These are phyloP conservation scores for Croton setiger DNA, from an alignment of 441 rosid species.

Conservation along the genomic window DNA sequence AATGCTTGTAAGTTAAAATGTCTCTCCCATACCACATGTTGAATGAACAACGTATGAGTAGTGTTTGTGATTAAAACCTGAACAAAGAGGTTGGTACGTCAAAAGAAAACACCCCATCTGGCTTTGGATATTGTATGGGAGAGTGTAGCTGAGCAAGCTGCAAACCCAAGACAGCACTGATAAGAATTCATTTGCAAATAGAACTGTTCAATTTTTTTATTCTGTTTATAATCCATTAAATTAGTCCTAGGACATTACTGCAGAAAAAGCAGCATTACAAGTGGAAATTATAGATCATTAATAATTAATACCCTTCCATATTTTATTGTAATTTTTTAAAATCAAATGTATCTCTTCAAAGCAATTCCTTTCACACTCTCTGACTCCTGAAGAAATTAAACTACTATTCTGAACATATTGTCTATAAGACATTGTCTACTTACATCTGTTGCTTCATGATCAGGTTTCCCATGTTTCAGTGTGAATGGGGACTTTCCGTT, in stretches of 20 bases:
- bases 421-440: conserved; percentile 18
- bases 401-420: not conserved
- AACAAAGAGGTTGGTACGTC: conserved; percentile 89
- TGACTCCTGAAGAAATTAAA: not conserved
- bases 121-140: conserved; percentile 76
- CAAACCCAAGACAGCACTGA: conserved; percentile 17
- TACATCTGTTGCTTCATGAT: conserved; percentile 85
- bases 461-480: conserved; percentile 88
- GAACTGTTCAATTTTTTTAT: not conserved
- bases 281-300: not conserved
- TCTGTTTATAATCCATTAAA: not conserved
- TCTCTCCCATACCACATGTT: not conserved
- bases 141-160: conserved; percentile 68
- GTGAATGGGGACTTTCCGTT: conserved; percentile 78
- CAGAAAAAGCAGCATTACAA: not conserved
- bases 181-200: conserved; percentile 8
- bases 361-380: not conserved
- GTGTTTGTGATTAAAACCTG: conserved; percentile 46
- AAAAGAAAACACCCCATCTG: conserved; percentile 83
- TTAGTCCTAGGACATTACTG: not conserved
- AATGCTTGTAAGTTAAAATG: not conserved
- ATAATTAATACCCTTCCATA: not conserved
- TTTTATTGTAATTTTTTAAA: not conserved
- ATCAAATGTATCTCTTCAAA: not conserved
- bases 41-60: not conserved